Evolutionary conservation across 768 basidiomycete species (phyloP).

Genomic region (Suillus clintonianus): DNA sequence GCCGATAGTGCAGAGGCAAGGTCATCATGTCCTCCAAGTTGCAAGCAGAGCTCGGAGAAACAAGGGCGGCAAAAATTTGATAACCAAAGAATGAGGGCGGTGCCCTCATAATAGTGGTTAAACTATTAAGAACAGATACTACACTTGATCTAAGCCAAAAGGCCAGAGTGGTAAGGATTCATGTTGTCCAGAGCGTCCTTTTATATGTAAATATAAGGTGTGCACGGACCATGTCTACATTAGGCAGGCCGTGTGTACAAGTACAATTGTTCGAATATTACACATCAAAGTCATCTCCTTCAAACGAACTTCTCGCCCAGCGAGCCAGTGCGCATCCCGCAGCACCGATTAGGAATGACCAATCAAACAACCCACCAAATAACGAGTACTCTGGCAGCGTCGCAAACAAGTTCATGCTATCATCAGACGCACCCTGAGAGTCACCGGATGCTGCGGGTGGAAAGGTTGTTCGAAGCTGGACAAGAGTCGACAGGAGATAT

Average conservation of each 20-base stretch:
- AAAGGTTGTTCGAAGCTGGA: conserved; percentile 81
- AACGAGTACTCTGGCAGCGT: conserved; percentile 74
- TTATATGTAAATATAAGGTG: neutral
- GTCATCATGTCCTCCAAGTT: conserved; percentile 55
- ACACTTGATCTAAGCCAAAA: conserved; percentile 79
- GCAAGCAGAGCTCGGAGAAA: conserved; percentile 54
- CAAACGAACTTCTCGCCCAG: conserved; percentile 51
- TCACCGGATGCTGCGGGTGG: conserved; percentile 54
- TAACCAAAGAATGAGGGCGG: conserved; percentile 56
- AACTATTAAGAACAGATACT: conserved; percentile 73
- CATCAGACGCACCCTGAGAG: conserved; percentile 8
- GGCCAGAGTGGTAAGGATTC: conserved; percentile 48
- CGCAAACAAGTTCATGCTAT: conserved; percentile 57
- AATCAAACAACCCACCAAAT: conserved; percentile 75
- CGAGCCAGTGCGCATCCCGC: conserved; percentile 45
- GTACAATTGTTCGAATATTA: too few relatives aligned
- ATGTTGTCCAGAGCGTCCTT: neutral
- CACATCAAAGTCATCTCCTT: conserved; percentile 16
- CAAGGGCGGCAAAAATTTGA: conserved; percentile 58
- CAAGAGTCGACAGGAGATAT: conserved; percentile 79
- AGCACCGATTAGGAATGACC: conserved; percentile 67
- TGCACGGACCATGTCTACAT: neutral
- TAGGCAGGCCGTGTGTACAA: too few relatives aligned
- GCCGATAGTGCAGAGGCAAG: conserved; percentile 53
- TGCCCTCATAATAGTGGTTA: conserved; percentile 61